These are phyloP conservation scores for Beauveria scarabaeidicola DNA, from an alignment of 2,329 filamentous ascomycete species.

Conservation along the genomic window DNA sequence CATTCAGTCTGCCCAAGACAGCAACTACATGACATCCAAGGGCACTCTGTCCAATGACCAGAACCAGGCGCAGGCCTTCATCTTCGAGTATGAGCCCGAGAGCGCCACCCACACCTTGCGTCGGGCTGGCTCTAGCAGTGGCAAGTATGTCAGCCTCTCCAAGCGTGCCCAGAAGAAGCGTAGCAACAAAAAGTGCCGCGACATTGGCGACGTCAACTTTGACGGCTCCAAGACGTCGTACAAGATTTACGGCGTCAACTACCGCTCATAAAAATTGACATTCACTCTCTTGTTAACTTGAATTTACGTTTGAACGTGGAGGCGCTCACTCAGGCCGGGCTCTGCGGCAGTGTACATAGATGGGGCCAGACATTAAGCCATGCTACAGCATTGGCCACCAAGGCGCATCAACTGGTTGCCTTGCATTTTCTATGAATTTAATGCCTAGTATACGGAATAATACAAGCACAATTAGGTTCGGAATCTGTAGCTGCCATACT, in stretches of 20 bases:
- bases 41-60: conserved; percentile 12
- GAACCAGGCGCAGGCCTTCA: conserved; percentile 1
- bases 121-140: not conserved
- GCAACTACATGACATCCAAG: conserved; percentile 15
- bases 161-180: conserved; percentile 5
- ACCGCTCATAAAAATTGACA: not conserved
- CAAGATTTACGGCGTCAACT: conserved; percentile 11
- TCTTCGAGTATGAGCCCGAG: conserved; percentile 9
- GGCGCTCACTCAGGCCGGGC: no score
- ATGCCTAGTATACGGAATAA: not conserved
- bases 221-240: not conserved
- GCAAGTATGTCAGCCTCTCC: not conserved
- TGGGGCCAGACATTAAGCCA: not conserved
- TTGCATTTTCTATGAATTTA: not conserved
- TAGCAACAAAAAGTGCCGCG: not conserved
- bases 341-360: not conserved
- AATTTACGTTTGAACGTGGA: no score
- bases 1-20: conserved; percentile 20
- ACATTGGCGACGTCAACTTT: conserved; percentile 3
- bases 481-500: no score
- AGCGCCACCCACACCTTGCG: conserved; percentile 1
- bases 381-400: not conserved
- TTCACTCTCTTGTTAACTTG: not conserved
- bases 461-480: no score
- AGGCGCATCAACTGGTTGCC: conserved; percentile 6